These are phyloP conservation scores for Coelastrella sp. DNA, from an alignment of 139 green algal species.

Conservation along the genomic window DNA sequence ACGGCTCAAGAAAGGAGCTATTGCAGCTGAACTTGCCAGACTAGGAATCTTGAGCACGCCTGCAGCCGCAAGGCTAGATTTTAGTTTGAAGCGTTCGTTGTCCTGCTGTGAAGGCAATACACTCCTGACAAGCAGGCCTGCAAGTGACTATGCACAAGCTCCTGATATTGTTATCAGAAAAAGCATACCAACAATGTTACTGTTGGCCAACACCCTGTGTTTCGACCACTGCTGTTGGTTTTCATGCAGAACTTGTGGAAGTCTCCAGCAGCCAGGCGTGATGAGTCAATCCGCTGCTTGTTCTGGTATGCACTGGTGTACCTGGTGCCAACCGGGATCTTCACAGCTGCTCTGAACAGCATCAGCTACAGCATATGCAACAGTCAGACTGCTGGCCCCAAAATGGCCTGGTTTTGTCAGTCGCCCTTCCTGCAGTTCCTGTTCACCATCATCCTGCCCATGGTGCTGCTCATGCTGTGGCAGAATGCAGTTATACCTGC, in stretches of 20 bases:
- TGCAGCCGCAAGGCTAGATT: too few species aligned
- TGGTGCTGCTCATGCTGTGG: slow-evolving; percentile 56
- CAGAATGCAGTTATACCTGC: slow-evolving; percentile 51
- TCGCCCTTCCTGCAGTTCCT: slow-evolving; percentile 44
- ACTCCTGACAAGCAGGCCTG: too few species aligned
- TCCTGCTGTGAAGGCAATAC: too few species aligned
- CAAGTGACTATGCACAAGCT: too few species aligned
- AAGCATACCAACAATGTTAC: too few species aligned
- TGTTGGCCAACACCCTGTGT: too few species aligned
- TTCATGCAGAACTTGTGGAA: slow-evolving; percentile 53
- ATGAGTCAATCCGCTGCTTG: slow-evolving; percentile 17
- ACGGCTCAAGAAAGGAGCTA: too few species aligned
- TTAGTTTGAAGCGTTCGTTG: too few species aligned
- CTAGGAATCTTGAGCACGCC: too few species aligned
- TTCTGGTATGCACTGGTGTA: slow-evolving; percentile 48
- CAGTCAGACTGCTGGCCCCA: background rate
- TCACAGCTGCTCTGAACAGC: slow-evolving; percentile 48
- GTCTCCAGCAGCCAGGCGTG: background rate
- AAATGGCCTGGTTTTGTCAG: slow-evolving; percentile 41
- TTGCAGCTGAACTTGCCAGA: too few species aligned
- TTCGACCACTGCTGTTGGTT: background rate
- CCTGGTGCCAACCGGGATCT: slow-evolving; percentile 46
- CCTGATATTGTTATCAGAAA: too few species aligned
- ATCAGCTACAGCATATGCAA: slow-evolving; percentile 48
- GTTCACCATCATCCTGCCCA: slow-evolving; percentile 46